Evolutionary conservation across 306 rosid genomes (phyloP).

Genomic region (Cyclanthera cordifolia): DNA sequence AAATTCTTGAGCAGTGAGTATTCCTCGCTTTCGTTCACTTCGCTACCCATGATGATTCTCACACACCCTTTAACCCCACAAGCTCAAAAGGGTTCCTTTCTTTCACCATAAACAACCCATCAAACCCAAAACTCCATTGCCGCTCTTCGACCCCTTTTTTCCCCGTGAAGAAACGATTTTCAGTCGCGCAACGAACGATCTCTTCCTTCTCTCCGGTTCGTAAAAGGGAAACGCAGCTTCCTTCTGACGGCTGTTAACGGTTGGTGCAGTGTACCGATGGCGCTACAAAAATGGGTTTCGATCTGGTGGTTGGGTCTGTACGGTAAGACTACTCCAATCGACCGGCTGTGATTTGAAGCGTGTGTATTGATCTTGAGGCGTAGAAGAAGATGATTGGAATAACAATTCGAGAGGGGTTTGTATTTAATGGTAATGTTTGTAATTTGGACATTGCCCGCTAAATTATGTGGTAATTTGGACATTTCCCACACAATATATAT

Average conservation of each 20-base stretch:
- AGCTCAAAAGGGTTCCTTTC: slow-evolving; percentile 18
- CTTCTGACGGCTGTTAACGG: slow-evolving; percentile 18
- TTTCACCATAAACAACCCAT: slow-evolving; percentile 1
- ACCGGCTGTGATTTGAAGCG: not conserved
- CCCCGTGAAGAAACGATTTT: not conserved
- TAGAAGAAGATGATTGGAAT: slow-evolving; percentile 3
- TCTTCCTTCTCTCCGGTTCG: not conserved
- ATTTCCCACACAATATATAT: too few relatives aligned
- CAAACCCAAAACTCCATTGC: not conserved
- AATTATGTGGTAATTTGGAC: too few relatives aligned
- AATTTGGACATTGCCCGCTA: not conserved
- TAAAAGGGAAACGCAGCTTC: not conserved
- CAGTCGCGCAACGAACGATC: not conserved
- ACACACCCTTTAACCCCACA: not conserved
- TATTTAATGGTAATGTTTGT: not conserved
- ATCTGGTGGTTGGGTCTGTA: not conserved
- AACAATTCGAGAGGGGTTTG: not conserved
- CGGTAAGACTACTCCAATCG: not conserved
- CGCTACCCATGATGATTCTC: slow-evolving; percentile 28
- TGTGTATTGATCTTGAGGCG: not conserved
- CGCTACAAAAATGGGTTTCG: not conserved
- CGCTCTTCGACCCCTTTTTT: not conserved
- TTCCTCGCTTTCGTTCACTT: slow-evolving; percentile 23
- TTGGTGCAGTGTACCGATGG: slow-evolving; percentile 13
- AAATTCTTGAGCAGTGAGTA: slow-evolving; percentile 55